Base-by-base conservation (phyloP, 352 stramenopile species). In the Pythium apleroticum region DNA sequence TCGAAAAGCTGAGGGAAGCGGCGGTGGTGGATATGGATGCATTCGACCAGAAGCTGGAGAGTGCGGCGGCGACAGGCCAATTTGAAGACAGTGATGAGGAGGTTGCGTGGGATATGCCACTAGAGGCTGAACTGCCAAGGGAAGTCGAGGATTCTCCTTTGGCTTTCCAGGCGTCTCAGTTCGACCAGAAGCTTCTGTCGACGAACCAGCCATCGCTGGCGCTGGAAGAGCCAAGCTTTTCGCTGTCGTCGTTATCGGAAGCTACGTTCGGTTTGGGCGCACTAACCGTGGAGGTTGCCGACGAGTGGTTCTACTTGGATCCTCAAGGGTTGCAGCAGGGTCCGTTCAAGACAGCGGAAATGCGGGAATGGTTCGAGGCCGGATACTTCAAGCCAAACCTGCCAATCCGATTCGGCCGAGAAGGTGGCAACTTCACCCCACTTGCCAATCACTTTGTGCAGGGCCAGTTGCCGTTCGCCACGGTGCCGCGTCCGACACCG, bases 361-460 rank as follows among this genome's bases (percentile, higher is more conserved):
- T 96, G 87, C 87, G 87, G 7, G 87, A 96, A 60, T 96, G 87
- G 87, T 96, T 94, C 46, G 87, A 96, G 61, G 87, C 87, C 4
- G 87, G 87, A 14, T 96, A 96, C 74, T 96, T 96, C 24, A 96
- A 96, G 60, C 87, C 87, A 12, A 86, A 94, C 58, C 63, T 96
- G n/a, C 87, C 87, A 15, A 94, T 96, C 66, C 83, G 80, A 33
- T 95, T 93, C 60, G 84, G 86, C 3, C 75, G 65, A n/a, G 80
- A 93, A 57, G 82, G 84, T n/a, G 53, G 53, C 1, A 68, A 67
- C 9, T 95, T 95, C 65, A 81, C 78, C n/a, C 73, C 85, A 19
- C 66, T 95, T 12, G 86, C 83, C 9, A 93, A 77, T 60, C 83
- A 93, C 31, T 95, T 95, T 52, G 59, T 78, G 7, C 81, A 86